Conservation (phyloP, 148 eudicot species). For the Nyssa sinensis region DNA sequence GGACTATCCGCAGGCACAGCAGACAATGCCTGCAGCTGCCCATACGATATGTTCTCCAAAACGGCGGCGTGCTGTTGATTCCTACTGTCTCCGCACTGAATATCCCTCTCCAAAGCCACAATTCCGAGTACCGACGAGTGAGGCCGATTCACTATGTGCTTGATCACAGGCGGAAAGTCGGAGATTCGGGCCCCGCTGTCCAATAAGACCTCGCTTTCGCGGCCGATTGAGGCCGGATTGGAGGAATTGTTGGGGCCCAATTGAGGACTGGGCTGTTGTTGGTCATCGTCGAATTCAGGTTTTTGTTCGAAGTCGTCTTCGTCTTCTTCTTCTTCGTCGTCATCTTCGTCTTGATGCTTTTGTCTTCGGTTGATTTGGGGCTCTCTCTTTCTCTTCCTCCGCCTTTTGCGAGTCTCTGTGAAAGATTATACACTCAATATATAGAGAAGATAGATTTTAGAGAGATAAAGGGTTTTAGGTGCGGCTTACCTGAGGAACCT, state of each 20-base stretch:
- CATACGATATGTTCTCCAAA: conserved; percentile 79
- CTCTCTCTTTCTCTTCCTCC: conserved; percentile 65
- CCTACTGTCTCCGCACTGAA: conserved; percentile 35
- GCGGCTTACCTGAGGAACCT: conserved; percentile 60
- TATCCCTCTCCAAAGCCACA: conserved; percentile 53
- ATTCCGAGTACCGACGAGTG: conserved; percentile 57
- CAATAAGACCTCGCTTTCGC: conserved; percentile 47
- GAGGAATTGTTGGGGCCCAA: not conserved
- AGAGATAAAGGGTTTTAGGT: conserved; percentile 2
- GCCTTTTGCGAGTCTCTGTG: conserved; percentile 58
- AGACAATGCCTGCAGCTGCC: conserved; percentile 87
- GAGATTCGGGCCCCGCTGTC: conserved; percentile 50
- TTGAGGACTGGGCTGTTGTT: conserved; percentile 38
- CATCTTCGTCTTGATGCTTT: conserved; percentile 47
- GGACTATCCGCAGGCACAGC: conserved; percentile 55
- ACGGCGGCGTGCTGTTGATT: conserved; percentile 22
- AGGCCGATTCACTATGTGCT: conserved; percentile 45
- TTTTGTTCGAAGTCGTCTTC: conserved; percentile 32
- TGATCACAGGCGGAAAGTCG: conserved; percentile 57
- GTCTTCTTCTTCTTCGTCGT: conserved; percentile 57
- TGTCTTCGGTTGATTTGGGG: conserved; percentile 50
- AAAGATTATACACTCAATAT: not conserved
- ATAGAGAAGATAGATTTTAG: not conserved
- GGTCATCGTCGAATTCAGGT: conserved; percentile 50
- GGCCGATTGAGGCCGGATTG: conserved; percentile 18